These are phyloP conservation scores for Fraxinus anomala DNA, from an alignment of 257 asterid genomes.

Conservation along the genomic window DNA sequence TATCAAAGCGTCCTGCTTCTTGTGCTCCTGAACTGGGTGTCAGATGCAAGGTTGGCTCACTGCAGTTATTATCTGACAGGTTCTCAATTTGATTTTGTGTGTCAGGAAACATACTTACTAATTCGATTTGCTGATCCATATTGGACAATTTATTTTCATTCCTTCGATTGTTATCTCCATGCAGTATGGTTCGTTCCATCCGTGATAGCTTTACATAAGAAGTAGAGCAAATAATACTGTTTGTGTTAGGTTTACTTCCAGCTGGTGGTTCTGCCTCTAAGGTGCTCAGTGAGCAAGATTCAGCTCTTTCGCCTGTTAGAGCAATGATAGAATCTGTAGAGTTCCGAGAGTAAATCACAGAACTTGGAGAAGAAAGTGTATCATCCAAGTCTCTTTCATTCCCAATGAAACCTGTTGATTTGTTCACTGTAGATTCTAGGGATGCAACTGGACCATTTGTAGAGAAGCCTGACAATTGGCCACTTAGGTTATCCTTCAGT, in stretches of 20 bases:
- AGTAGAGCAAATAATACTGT: conserved; percentile 25
- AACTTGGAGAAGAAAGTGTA: conserved; percentile 42
- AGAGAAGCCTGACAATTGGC: conserved; percentile 28
- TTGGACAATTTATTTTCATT: conserved; percentile 9
- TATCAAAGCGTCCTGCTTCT: conserved; percentile 31
- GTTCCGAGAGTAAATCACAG: conserved; percentile 39
- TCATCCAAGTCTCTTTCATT: conserved; percentile 35
- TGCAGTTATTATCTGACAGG: neutral
- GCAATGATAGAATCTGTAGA: conserved; percentile 33
- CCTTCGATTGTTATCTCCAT: conserved; percentile 29
- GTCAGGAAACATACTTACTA: conserved; percentile 12
- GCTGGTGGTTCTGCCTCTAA: conserved; percentile 29
- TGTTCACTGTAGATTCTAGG: conserved; percentile 24
- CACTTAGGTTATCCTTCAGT: conserved; percentile 21
- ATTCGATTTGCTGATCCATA: conserved; percentile 11
- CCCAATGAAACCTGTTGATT: conserved; percentile 14
- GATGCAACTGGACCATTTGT: conserved; percentile 29
- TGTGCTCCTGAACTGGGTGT: conserved; percentile 37
- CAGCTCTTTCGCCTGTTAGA: conserved; percentile 33
- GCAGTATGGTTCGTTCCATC: conserved; percentile 36
- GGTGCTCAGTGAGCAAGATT: conserved; percentile 32
- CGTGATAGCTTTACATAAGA: conserved; percentile 39
- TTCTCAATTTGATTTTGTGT: conserved; percentile 14
- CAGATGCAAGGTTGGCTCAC: conserved; percentile 24
- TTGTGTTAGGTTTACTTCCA: conserved; percentile 13